A percentile compares a stretch with the other conserved stretches of the same genome.
Evolutionary conservation across 192 early-diverging fungal genomes (phyloP).

Genomic region (Umbelopsis isabellina): DNA sequence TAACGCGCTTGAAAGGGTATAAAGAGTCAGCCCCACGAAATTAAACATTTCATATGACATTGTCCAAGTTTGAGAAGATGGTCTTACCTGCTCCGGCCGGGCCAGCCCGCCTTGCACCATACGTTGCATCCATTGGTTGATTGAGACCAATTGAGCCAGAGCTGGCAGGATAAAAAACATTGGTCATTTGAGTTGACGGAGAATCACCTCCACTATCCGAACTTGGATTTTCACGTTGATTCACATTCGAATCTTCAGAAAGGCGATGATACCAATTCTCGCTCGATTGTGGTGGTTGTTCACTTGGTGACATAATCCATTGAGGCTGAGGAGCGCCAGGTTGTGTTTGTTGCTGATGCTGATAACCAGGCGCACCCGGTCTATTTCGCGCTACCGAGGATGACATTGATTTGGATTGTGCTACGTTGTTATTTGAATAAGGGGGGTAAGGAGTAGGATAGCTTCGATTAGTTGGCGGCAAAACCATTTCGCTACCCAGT

Average conservation of each 20-base stretch:
- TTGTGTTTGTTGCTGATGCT: background rate
- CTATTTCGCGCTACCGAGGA: background rate
- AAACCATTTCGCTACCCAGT: background rate
- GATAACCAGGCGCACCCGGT: background rate
- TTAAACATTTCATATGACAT: background rate
- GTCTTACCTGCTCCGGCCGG: constrained; percentile 10
- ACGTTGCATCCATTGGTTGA: constrained; percentile 12
- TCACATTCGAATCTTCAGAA: background rate
- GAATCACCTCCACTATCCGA: background rate
- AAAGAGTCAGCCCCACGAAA: background rate
- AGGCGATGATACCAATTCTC: constrained; percentile 13
- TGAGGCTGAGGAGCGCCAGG: constrained; percentile 4
- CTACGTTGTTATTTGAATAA: background rate
- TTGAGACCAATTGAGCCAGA: background rate
- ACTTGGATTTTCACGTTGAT: background rate
- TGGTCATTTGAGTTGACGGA: background rate
- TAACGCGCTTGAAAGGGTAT: background rate
- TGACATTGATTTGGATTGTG: background rate
- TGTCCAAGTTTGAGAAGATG: background rate
- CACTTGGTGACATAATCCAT: background rate
- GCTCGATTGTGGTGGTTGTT: background rate
- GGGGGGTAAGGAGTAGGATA: background rate
- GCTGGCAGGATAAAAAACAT: constrained; percentile 9
- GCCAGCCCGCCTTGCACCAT: constrained; percentile 14
- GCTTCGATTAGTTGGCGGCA: constrained; percentile 4